Percentiles rank a stretch among this genome's conserved stretches.
Evolutionary conservation across 805 yeast species (phyloP).

Genomic region (Pichia eremophila): DNA sequence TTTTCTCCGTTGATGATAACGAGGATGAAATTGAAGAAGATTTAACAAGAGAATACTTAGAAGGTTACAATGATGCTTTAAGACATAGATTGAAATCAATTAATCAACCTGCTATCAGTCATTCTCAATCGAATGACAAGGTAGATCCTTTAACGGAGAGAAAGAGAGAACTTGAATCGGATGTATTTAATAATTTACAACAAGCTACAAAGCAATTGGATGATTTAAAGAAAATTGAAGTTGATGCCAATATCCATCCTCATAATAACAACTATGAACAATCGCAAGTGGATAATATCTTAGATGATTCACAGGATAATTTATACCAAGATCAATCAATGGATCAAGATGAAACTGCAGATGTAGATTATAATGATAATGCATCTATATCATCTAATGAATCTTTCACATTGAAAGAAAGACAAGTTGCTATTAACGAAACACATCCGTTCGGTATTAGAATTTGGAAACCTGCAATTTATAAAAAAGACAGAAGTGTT

Average conservation of each 20-base stretch:
- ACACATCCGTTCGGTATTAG: constrained; percentile 98
- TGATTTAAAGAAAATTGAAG: constrained; percentile 22
- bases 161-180: constrained; percentile 20
- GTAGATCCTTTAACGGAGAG: constrained; percentile 3
- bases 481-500: constrained; percentile 86
- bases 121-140: constrained; percentile 9
- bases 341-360: constrained; percentile 8
- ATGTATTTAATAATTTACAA: constrained; percentile 18
- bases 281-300: background rate
- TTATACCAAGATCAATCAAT: constrained; percentile 7
- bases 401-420: constrained; percentile 78
- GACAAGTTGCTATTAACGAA: constrained; percentile 92
- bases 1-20: constrained; percentile 79
- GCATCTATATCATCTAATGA: constrained; percentile 47
- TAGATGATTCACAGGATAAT: background rate
- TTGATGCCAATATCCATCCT: constrained; percentile 15
- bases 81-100: constrained; percentile 29
- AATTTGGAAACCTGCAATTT: constrained; percentile 96
- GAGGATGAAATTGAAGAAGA: constrained; percentile 61
- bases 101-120: background rate
- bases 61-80: constrained; percentile 67
- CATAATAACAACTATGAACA: background rate
- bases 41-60: constrained; percentile 49
- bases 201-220: constrained; percentile 19
- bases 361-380: constrained; percentile 28